Evolutionary conservation across 1,284 basidiomycete genomes (phyloP).

Genomic region (Rhizoctonia solani): DNA sequence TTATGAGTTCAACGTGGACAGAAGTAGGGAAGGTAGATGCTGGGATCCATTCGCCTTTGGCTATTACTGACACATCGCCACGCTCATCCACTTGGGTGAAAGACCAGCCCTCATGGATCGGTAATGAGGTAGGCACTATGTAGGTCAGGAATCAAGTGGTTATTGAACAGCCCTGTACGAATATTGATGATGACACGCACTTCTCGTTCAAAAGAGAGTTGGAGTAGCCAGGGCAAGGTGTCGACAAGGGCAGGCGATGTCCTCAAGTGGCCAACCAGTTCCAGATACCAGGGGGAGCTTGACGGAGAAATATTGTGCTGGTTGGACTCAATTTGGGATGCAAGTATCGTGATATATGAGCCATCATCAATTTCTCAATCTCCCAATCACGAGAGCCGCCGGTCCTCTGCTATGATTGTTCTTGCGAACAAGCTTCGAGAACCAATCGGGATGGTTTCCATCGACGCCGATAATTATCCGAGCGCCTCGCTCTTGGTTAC

Average conservation of each 20-base stretch:
- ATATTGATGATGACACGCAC: not conserved
- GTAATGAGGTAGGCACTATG: constrained; percentile 13
- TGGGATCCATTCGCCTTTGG: constrained; percentile 67
- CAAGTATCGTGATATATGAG: constrained; percentile 11
- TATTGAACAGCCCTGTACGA: too few species aligned
- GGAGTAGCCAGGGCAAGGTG: not conserved
- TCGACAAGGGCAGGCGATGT: not conserved
- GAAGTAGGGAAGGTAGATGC: constrained; percentile 73
- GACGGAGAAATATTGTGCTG: constrained; percentile 17
- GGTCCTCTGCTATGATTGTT: not conserved
- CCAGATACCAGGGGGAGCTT: not conserved
- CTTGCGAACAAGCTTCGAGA: not conserved
- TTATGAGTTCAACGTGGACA: constrained; percentile 82
- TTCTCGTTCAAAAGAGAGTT: not conserved
- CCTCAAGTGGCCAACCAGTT: constrained; percentile 4
- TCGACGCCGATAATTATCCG: not conserved
- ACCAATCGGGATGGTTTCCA: too few species aligned
- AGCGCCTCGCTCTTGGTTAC: not conserved
- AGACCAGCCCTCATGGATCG: constrained; percentile 55
- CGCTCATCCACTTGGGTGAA: constrained; percentile 62
- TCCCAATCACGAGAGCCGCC: not conserved
- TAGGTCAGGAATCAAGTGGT: too few species aligned
- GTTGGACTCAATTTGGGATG: constrained; percentile 8
- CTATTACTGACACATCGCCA: constrained; percentile 53
- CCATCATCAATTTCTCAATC: too few species aligned